phyloP scores from a whole-genome alignment of 2,329 filamentous ascomycete genomes.

The Chaetomiaceae sp. region DNA sequence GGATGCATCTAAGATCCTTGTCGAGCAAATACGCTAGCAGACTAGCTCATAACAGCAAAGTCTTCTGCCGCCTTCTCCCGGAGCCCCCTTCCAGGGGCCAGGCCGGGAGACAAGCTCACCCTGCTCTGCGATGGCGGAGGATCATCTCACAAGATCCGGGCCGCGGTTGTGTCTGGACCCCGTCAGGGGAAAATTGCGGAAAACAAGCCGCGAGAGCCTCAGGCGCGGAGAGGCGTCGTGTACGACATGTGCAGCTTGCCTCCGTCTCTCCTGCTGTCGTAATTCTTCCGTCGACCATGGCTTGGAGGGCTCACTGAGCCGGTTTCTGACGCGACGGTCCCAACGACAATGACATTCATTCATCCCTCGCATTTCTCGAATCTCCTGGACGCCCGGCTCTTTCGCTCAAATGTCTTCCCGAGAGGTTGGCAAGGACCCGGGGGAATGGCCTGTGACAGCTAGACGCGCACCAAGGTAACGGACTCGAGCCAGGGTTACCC shows the following conservation, averaged over 20 bases:
- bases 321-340: too few species aligned
- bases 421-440: conserved; percentile 10
- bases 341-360: too few species aligned
- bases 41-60: conserved; percentile 7
- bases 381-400: neutral
- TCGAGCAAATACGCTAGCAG: conserved; percentile 13
- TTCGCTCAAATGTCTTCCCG: conserved; percentile 4
- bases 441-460: conserved; percentile 14
- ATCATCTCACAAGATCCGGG: conserved; percentile 8
- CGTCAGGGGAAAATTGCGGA: neutral
- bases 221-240: neutral
- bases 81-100: conserved; percentile 9
- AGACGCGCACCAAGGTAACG: conserved; percentile 10
- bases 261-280: neutral
- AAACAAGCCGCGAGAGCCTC: conserved; percentile 3
- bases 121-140: conserved; percentile 1
- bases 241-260: neutral
- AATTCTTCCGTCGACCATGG: neutral
- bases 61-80: conserved; percentile 26
- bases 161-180: neutral
- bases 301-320: neutral
- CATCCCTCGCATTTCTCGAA: too few species aligned
- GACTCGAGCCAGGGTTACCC: conserved; percentile 20
- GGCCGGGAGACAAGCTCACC: conserved; percentile 6
- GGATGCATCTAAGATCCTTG: conserved; percentile 13